Conservation (phyloP, 257 asterid genomes). For the Solanum dulcamara region DNA sequence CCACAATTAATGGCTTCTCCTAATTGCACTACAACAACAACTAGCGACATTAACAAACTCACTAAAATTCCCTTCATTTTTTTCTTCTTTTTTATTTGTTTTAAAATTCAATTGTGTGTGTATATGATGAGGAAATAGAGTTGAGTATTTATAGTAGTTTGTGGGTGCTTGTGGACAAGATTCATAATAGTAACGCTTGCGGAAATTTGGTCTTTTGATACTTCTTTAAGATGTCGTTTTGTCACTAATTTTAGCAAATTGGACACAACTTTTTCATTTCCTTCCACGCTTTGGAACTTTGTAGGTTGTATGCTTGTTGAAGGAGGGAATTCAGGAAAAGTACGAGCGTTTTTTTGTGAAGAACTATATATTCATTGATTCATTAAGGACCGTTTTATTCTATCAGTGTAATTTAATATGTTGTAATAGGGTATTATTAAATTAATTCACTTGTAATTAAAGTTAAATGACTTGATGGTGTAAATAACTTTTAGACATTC, state of each 20-base stretch:
- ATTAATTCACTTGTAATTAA: too few relatives aligned
- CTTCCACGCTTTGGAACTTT: neutral
- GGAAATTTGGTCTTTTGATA: neutral
- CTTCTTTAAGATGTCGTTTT: neutral
- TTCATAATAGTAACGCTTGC: neutral
- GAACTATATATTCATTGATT: neutral
- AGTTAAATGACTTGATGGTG: too few relatives aligned
- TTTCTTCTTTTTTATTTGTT: neutral
- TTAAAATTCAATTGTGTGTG: neutral
- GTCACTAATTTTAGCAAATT: neutral
- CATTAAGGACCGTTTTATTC: too few relatives aligned
- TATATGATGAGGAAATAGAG: neutral
- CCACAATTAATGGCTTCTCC: constrained; percentile 29
- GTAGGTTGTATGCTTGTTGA: neutral
- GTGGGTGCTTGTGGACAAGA: neutral
- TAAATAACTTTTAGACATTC: neutral
- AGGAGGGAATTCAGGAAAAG: neutral
- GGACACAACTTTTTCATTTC: neutral
- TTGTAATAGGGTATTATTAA: neutral
- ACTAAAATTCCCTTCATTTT: constrained; percentile 27
- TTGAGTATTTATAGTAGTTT: neutral
- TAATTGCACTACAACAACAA: constrained; percentile 9
- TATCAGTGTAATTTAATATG: neutral
- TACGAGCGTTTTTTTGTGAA: neutral
- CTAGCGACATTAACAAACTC: constrained; percentile 15